Base-by-base conservation (phyloP, 371 early-diverging fungal genomes). In the Synchytrium microbalum region DNA sequence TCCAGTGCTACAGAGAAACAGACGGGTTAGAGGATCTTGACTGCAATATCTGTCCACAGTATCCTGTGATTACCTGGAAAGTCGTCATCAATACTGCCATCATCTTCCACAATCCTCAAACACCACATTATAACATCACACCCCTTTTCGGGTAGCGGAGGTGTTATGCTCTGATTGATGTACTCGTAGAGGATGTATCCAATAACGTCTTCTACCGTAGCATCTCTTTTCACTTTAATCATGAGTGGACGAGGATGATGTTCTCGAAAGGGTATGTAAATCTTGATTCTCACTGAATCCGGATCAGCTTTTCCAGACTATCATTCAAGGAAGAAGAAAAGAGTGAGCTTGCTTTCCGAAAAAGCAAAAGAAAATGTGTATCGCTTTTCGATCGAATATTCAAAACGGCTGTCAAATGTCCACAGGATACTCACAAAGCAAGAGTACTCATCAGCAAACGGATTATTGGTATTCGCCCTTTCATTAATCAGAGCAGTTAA, bases 21-120 rank as follows among this genome's bases (percentile, higher is more conserved):
- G 33, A 10, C 46, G 68, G 10, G 23, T 29, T 24, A 46, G 2
- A 23, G 0, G 2, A 25, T 19, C 60, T 16, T 0, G 8, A 24
- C 33, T 16, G 23, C 14, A 65, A 54, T 14, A 33, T 16, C 8
- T 10, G 28, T 38, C 31, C 30, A 55, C 3, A 23, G n/a, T 60
- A 16, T 58, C 16, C 55, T 19, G 1, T 16, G 60, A 54, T 65
- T 80, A 90, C 91, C 93, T 51, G 96, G 96, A 67, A 97, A 86
- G 74, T 95, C 96, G 38, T 95, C 95, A 68, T 97, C 98, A 59
- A 96, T 88, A 38, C 84, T 85, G 19, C 96, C 96, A 79, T 93
- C 94, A 61, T 93, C 95, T 69, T 94, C 96, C 1, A 89, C 93
- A 64, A 97, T 93, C 56, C 92, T 77, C 75, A 96, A 72, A 16